A percentile compares a stretch with the other conserved stretches of the same genome.
These are phyloP conservation scores for Amauroascus verrucosus DNA, from an alignment of 2,329 filamentous ascomycete genomes.

Conservation along the genomic window DNA sequence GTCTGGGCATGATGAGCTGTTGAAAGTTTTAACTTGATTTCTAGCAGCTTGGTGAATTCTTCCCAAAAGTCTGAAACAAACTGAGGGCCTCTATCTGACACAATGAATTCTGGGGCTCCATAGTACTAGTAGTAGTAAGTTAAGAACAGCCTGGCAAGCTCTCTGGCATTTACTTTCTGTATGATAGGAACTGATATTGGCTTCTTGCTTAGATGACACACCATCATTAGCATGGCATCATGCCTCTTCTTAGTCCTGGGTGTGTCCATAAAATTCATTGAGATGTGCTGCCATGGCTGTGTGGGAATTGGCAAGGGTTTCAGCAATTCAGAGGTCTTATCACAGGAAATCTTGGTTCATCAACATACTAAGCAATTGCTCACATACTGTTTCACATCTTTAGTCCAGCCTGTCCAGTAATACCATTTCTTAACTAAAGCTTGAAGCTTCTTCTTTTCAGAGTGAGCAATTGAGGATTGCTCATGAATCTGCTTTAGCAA, in stretches of 20 bases:
- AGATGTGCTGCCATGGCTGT: not conserved
- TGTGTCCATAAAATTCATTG: not conserved
- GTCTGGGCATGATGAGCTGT: not conserved
- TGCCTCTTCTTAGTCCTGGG: not conserved
- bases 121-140: not conserved
- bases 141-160: not conserved
- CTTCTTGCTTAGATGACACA: not conserved
- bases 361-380: no score
- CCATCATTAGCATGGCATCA: not conserved
- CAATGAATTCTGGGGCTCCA: not conserved
- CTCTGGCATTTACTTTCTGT: not conserved
- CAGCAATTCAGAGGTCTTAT: no score
- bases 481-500: not conserved
- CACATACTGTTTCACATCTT: no score
- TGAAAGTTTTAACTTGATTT: not conserved
- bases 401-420: no score
- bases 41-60: not conserved
- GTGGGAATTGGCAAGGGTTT: not conserved
- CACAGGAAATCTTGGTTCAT: not conserved
- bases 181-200: not conserved
- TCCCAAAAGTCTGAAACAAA: not conserved
- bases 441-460: no score
- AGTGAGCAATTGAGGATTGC: no score
- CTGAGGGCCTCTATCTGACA: not conserved
- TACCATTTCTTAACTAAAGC: no score